Conservation (phyloP, 2,329 filamentous ascomycete genomes). For the Beauveria sp. region DNA sequence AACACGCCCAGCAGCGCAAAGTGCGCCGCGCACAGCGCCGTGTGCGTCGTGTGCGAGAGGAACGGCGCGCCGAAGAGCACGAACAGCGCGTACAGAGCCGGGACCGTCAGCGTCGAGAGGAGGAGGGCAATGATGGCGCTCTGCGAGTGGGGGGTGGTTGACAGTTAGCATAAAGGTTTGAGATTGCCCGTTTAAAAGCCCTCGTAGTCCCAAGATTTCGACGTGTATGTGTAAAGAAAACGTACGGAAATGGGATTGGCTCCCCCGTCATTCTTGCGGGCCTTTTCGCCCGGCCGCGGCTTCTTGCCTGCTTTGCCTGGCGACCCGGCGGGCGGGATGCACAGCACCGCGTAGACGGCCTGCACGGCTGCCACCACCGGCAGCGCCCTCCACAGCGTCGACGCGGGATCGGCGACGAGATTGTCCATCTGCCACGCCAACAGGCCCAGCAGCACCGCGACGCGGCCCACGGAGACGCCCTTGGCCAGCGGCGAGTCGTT, state of each 20-base stretch:
- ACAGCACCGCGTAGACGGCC: constrained; percentile 51
- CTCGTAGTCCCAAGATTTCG: background rate
- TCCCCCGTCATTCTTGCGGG: constrained; percentile 41
- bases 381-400: constrained; percentile 53
- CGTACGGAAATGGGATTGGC: constrained; percentile 40
- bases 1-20: constrained; percentile 71
- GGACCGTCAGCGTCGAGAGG: constrained; percentile 63
- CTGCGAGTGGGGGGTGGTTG: constrained; percentile 21
- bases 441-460: constrained; percentile 56
- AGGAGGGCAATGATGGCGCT: constrained; percentile 38
- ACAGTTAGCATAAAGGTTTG: too few species aligned
- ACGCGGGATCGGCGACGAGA: constrained; percentile 63
- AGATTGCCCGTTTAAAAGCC: background rate
- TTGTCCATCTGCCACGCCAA: constrained; percentile 56
- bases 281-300: constrained; percentile 41
- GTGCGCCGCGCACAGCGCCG: constrained; percentile 72
- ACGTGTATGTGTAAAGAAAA: constrained; percentile 5
- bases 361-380: constrained; percentile 59
- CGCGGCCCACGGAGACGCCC: constrained; percentile 59
- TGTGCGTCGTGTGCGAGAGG: constrained; percentile 71
- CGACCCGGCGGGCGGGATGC: constrained; percentile 54
- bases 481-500: constrained; percentile 30
- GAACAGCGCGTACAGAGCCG: constrained; percentile 54
- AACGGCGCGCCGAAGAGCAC: constrained; percentile 89
- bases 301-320: constrained; percentile 36